Conservation (phyloP, 129 eudicot species). For the Rutidosis leptorrhynchoides region DNA sequence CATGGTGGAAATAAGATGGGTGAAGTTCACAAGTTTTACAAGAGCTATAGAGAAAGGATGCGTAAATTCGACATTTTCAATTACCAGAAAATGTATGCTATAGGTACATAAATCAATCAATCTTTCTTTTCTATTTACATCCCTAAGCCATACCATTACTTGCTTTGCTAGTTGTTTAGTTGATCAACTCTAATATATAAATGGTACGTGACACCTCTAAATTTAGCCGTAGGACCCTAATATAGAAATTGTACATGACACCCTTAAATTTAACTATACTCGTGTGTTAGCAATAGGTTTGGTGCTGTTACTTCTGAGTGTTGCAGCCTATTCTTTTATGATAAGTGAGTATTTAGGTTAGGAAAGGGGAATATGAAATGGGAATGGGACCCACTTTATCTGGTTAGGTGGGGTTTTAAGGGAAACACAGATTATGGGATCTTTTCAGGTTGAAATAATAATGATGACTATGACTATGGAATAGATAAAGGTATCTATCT, state of each 20-base stretch:
- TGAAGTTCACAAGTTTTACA: slow-evolving; percentile 88
- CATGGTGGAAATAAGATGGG: slow-evolving; percentile 45
- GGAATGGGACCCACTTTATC: slow-evolving; percentile 49
- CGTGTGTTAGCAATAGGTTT: slow-evolving; percentile 5
- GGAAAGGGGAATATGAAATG: slow-evolving; percentile 16
- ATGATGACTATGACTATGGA: slow-evolving; percentile 29
- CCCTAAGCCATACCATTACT: too few species aligned
- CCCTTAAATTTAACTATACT: too few species aligned
- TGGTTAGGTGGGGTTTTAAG: slow-evolving; percentile 37
- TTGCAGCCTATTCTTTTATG: slow-evolving; percentile 28
- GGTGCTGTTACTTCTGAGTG: slow-evolving; percentile 10
- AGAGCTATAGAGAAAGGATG: slow-evolving; percentile 83
- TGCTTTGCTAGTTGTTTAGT: too few species aligned
- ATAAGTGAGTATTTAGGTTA: slow-evolving; percentile 16
- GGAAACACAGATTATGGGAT: slow-evolving; percentile 40
- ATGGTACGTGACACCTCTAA: too few species aligned
- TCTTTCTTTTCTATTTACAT: too few species aligned
- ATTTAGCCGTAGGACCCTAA: too few species aligned
- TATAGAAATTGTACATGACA: too few species aligned
- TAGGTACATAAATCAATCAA: slow-evolving; percentile 52
- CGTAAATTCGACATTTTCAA: slow-evolving; percentile 88
- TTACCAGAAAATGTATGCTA: slow-evolving; percentile 97
- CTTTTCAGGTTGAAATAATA: slow-evolving; percentile 31
- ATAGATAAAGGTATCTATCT: slow-evolving; percentile 18
- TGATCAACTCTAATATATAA: too few species aligned